Conservation (phyloP, 352 stramenopile genomes). For the Phytophthora vignae region DNA sequence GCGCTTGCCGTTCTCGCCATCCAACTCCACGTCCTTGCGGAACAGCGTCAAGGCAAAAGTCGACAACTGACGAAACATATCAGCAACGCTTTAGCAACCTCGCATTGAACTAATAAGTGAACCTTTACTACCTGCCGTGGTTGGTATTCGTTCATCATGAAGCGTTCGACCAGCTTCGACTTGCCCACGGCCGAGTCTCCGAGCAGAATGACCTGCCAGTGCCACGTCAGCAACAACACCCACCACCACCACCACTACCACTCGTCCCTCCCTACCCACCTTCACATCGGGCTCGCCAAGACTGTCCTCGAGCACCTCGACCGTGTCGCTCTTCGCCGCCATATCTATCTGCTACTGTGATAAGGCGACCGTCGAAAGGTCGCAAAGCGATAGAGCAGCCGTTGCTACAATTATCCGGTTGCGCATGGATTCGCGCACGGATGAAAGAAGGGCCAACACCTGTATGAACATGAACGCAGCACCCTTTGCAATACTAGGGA, state of each 20-base stretch:
- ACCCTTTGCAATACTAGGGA: neutral
- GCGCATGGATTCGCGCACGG: neutral
- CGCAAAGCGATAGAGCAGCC: constrained; percentile 93
- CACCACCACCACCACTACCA: neutral
- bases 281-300: constrained; percentile 74
- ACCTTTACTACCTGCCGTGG: constrained; percentile 67
- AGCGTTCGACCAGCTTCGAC: constrained; percentile 96
- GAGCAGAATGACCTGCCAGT: constrained; percentile 90
- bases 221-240: neutral
- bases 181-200: constrained; percentile 96
- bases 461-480: neutral
- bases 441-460: neutral
- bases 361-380: constrained; percentile 72
- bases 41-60: constrained; percentile 97
- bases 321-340: constrained; percentile 32
- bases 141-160: constrained; percentile 97
- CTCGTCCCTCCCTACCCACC: constrained; percentile 19
- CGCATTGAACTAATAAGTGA: neutral
- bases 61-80: constrained; percentile 71
- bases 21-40: constrained; percentile 91
- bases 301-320: constrained; percentile 45
- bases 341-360: constrained; percentile 14
- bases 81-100: neutral
- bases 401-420: neutral
- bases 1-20: constrained; percentile 58